Base-by-base conservation (phyloP, 371 early-diverging fungal genomes). In the Chytridium lagenaria region DNA sequence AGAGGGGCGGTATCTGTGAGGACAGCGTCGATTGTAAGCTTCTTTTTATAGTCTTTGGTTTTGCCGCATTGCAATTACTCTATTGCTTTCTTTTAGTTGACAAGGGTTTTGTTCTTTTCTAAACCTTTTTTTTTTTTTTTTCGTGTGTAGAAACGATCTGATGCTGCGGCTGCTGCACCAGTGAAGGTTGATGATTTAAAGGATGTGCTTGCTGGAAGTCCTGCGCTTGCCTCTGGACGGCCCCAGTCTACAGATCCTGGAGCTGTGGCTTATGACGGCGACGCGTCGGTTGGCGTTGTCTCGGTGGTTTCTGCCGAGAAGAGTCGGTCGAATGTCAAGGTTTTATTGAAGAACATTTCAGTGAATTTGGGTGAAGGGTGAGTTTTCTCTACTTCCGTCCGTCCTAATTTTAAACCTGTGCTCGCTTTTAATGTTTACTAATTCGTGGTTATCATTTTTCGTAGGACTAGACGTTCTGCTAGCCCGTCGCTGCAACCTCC, bases 121-220 rank as follows among this genome's bases (percentile, higher is more conserved):
- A 12, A 5, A 12, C 19, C 63, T 28, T 63, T 5, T 36, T 36
- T 37, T 7, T 31, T 12, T 36, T 55, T 5, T 28, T 55, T 28
- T 10, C 55, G 10, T 28, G 16, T 55, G 10, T 28, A 55, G 55
- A 10, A 63, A 37, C 15, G 31, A 36, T 63, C 63, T 15, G 63
- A 63, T 16, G 63, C 63, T 28, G 36, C 63, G 3, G 30, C 33
- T 12, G 63, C 63, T 23, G 23, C 63, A 30, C 55, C 55, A 7
- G 36, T 63, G 12, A 63, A 63, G 23, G 63, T 63, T 28, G 63
- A 63, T 16, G 63, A 63, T 23, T 37, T 63, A 12, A 30, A 36
- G 16, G 63, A 63, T 3, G 63, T 63, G 7, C 63, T 63, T 15
- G 63, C 31, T 15, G 63, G 63, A 26, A 55, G 55, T 26, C 55